Evolutionary conservation across 2,329 filamentous ascomycete genomes (phyloP).

Genomic region (Ceratocystis eucalypticola): DNA sequence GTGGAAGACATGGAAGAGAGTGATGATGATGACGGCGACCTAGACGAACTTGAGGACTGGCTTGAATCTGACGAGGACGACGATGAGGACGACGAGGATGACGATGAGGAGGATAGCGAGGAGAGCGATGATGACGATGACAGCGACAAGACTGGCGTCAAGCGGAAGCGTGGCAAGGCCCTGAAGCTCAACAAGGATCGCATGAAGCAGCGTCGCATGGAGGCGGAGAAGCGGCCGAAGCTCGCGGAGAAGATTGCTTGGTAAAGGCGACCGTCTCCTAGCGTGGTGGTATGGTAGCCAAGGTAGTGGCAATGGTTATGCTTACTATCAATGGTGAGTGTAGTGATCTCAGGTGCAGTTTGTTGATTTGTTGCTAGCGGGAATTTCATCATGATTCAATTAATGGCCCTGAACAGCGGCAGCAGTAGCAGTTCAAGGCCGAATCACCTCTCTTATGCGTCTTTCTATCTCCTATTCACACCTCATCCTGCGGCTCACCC

Average conservation of each 20-base stretch:
- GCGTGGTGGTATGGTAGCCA: background rate
- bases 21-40: conserved; percentile 65
- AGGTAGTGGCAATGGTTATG: background rate
- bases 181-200: conserved; percentile 34
- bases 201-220: conserved; percentile 37
- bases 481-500: background rate
- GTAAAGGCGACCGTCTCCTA: conserved; percentile 22
- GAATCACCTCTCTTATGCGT: conserved; percentile 7
- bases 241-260: conserved; percentile 33
- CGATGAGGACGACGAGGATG: conserved; percentile 46
- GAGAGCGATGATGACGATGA: conserved; percentile 40
- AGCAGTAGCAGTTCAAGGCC: background rate
- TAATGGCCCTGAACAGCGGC: background rate
- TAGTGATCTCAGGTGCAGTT: background rate
- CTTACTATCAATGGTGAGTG: background rate
- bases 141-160: conserved; percentile 44
- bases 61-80: conserved; percentile 43
- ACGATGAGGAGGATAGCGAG: conserved; percentile 44
- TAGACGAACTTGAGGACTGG: conserved; percentile 75
- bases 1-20: conserved; percentile 82
- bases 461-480: conserved; percentile 10
- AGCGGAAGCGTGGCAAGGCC: conserved; percentile 39
- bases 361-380: background rate
- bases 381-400: background rate
- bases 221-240: conserved; percentile 42